Evolutionary conservation across 306 rosid species (phyloP).

Genomic region (Inga oerstediana): DNA sequence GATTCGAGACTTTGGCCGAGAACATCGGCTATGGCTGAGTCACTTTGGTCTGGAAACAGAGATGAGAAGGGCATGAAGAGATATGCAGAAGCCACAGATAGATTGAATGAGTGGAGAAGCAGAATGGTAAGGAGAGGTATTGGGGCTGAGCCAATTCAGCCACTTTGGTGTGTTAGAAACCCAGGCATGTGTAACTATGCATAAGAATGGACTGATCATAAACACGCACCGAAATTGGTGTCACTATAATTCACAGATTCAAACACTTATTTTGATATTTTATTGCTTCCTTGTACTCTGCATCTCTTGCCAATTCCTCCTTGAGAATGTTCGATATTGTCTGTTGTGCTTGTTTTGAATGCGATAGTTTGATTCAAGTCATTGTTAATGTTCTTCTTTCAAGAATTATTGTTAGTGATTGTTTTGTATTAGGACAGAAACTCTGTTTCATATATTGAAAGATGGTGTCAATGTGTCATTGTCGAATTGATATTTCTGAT

Average conservation of each 20-base stretch:
- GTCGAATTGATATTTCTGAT: background rate
- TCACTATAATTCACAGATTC: background rate
- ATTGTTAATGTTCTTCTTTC: background rate
- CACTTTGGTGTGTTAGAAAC: slow-evolving; percentile 68
- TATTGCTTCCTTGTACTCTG: background rate
- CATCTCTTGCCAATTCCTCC: background rate
- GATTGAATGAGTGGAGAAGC: too few relatives aligned
- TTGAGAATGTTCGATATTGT: background rate
- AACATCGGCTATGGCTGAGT: slow-evolving; percentile 75
- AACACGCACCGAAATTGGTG: background rate
- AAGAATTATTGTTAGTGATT: background rate
- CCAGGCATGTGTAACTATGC: slow-evolving; percentile 78
- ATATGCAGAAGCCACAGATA: too few relatives aligned
- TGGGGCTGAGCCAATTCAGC: slow-evolving; percentile 75
- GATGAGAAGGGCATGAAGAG: too few relatives aligned
- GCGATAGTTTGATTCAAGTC: background rate
- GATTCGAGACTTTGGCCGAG: slow-evolving; percentile 87
- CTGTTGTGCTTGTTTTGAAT: background rate
- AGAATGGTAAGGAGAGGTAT: too few relatives aligned
- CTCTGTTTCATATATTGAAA: background rate
- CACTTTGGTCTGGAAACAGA: slow-evolving; percentile 58
- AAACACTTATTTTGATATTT: background rate
- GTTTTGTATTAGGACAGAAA: background rate
- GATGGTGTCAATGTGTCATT: background rate
- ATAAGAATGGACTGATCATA: background rate